A percentile compares a stretch with the other conserved stretches of the same genome.
Evolutionary conservation across 2,329 filamentous ascomycete species (phyloP).

Genomic region (Trichoderma hamatum): DNA sequence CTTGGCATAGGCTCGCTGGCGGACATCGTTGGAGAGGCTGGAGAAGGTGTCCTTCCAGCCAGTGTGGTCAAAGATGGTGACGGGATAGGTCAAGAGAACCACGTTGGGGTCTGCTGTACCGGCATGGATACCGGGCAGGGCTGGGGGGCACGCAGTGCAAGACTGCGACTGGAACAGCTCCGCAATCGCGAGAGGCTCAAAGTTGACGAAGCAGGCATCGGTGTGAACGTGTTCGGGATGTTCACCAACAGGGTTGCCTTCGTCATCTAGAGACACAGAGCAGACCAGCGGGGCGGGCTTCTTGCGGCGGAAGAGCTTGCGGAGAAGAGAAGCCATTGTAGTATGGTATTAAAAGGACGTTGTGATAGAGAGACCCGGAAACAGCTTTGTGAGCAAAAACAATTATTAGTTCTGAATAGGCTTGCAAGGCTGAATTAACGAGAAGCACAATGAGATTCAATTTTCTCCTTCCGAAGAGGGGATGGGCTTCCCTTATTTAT

Average conservation of each 20-base stretch:
- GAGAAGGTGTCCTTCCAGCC: slow-evolving; percentile 24
- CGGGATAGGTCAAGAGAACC: slow-evolving; percentile 14
- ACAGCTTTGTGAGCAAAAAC: not conserved
- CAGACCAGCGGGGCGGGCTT: slow-evolving; percentile 21
- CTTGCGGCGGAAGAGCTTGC: slow-evolving; percentile 21
- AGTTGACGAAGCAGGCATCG: slow-evolving; percentile 14
- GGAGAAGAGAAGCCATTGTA: slow-evolving; percentile 16
- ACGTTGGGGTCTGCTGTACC: slow-evolving; percentile 22
- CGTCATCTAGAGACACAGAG: slow-evolving; percentile 12
- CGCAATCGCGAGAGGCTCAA: slow-evolving; percentile 20
- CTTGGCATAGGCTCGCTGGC: slow-evolving; percentile 20
- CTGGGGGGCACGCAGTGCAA: slow-evolving; percentile 8
- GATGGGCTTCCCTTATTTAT: slow-evolving; percentile 17
- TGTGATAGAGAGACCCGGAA: not conserved
- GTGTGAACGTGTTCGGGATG: slow-evolving; percentile 21
- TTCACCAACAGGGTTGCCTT: slow-evolving; percentile 20
- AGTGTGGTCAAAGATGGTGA: slow-evolving; percentile 22
- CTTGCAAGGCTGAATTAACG: not conserved
- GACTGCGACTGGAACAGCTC: slow-evolving; percentile 25
- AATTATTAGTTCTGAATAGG: not conserved
- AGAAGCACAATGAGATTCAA: not conserved
- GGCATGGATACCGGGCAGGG: slow-evolving; percentile 20
- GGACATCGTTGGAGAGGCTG: slow-evolving; percentile 11
- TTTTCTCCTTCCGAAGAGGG: not conserved
- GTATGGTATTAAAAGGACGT: not conserved